phyloP scores from a whole-genome alignment of 2,329 filamentous ascomycete species.

The Aspergillus awamori region DNA sequence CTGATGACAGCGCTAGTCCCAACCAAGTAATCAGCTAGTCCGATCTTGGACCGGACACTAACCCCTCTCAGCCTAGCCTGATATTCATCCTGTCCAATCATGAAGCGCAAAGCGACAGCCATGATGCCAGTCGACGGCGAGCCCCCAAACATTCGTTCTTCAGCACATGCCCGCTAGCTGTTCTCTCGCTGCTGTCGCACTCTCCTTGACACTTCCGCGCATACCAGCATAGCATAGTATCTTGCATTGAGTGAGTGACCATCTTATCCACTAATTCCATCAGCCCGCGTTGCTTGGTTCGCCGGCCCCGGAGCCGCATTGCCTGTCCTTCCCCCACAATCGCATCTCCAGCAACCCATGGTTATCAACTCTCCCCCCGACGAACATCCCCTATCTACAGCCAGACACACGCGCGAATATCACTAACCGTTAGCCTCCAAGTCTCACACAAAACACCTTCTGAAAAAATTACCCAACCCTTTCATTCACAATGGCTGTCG shows the following conservation, averaged over 20 bases:
- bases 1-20: background rate
- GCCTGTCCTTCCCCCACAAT: slow-evolving; percentile 17
- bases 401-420: slow-evolving; percentile 15
- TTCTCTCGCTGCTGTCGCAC: slow-evolving; percentile 7
- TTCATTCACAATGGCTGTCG: slow-evolving; percentile 35
- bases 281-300: background rate
- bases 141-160: slow-evolving; percentile 18
- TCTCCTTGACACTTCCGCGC: background rate
- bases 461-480: background rate
- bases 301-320: slow-evolving; percentile 15
- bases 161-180: slow-evolving; percentile 8
- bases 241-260: slow-evolving; percentile 13
- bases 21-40: slow-evolving; percentile 9
- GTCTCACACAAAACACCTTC: background rate
- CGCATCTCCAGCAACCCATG: slow-evolving; percentile 17
- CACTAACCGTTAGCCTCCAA: slow-evolving; percentile 16
- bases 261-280: slow-evolving; percentile 2
- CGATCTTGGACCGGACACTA: background rate
- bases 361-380: slow-evolving; percentile 16
- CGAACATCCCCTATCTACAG: slow-evolving; percentile 16
- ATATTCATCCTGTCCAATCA: slow-evolving; percentile 15
- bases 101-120: slow-evolving; percentile 17
- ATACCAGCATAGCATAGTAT: slow-evolving; percentile 11
- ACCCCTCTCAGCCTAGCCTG: slow-evolving; percentile 16
- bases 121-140: slow-evolving; percentile 20